Evolutionary conservation across 1,284 basidiomycete species (phyloP), one percentile per base, ranked within the genome.

Genomic region (Gomphus bonarii): DNA sequence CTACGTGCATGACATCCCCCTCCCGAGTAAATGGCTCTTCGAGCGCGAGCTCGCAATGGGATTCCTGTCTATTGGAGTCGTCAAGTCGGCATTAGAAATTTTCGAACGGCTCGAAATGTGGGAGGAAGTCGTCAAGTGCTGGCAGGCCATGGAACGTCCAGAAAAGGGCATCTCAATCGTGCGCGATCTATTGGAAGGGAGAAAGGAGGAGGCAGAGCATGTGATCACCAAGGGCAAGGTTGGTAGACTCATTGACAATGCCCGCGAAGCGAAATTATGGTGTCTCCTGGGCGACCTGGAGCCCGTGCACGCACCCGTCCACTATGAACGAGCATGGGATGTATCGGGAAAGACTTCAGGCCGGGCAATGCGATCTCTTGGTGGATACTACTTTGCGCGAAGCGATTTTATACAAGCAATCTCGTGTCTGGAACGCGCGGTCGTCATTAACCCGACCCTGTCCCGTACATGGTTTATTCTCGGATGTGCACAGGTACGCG

Each of bases 261-360:
- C 85, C 14, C 78, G 95, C 40, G 84, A 90, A 67, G 92, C 93
- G 7, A 98, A 98, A 72, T 73, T 99, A 25, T 95, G 92, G 90
- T 99, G 97, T 72, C 74, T 98, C 3, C 76, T 98, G 14, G 97
- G 95, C 5, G 97, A 99, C 68, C 79, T 99, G 35, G 88, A 97
- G 64, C 81, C 88, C 0, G 71, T 76, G 20, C 65, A 81, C 59
- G 78, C 88, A 0, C 69, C 80, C 3, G 75, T 78, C 58, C 84
- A 93, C 68, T 99, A 97, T 69, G 75, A 79, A 57, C 80, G 74
- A 35, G 95, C 95, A 3, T 99, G 95, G 95, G 71, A 75, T 31
- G 68, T 95, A 9, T 97, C 94, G 1, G 73, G 74, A 8, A 74
- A 82, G 30, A 88, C 85, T 0, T 95, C 91, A 0, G 88, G 88